These are phyloP conservation scores for Cyphellophora attinorum DNA, from an alignment of 2,329 filamentous ascomycete genomes.

Conservation along the genomic window DNA sequence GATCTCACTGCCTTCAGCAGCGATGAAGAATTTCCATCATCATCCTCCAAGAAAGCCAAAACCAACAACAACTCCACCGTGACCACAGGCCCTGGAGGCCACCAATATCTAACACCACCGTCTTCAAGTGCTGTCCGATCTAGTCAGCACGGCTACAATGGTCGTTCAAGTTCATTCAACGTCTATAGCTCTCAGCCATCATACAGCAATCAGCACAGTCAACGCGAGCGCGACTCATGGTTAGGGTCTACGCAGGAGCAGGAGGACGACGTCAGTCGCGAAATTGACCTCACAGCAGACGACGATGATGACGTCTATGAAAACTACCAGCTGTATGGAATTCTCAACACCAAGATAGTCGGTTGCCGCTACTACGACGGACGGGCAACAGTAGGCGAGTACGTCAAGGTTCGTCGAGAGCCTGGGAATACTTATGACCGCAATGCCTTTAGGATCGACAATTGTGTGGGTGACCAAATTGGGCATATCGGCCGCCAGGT, in stretches of 20 bases:
- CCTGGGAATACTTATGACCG: constrained; percentile 59
- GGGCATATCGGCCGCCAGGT: constrained; percentile 64
- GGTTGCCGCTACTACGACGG: constrained; percentile 56
- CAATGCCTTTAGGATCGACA: constrained; percentile 71
- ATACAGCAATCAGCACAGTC: neutral
- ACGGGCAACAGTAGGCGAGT: constrained; percentile 52
- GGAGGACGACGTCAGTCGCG: constrained; percentile 15
- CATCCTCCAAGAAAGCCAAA: neutral
- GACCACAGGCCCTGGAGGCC: neutral
- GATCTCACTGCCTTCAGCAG: constrained; percentile 14
- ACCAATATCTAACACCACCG: constrained; percentile 10
- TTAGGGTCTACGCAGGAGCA: constrained; percentile 13
- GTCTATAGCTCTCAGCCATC: no score
- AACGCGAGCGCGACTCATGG: constrained; percentile 9
- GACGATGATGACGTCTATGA: constrained; percentile 26
- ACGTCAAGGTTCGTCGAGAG: constrained; percentile 55
- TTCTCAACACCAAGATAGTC: constrained; percentile 46
- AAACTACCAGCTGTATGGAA: constrained; percentile 31
- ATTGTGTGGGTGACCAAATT: constrained; percentile 65
- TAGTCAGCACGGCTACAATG: neutral
- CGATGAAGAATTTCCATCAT: constrained; percentile 2
- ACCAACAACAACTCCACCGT: neutral
- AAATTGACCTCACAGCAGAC: constrained; percentile 18
- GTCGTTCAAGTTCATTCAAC: no score
- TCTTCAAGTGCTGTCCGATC: neutral